phyloP scores from a whole-genome alignment of 805 yeast genomes.

The Yamadazyma tumulicola region DNA sequence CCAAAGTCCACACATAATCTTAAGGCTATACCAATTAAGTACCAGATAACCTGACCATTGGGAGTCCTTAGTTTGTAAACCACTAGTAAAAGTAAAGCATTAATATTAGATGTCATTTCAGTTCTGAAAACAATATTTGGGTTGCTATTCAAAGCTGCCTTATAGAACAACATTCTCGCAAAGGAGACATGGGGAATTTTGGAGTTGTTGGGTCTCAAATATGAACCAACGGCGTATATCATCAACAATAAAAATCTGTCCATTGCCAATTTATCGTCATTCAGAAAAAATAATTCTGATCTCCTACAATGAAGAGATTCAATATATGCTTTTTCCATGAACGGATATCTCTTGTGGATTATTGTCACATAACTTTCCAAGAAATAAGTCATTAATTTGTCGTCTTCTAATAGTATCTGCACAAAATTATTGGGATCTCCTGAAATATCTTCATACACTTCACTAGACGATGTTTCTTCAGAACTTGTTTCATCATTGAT shows the following conservation, averaged over 20 bases:
- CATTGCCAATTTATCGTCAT: background rate
- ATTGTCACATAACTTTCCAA: constrained; percentile 5
- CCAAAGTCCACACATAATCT: constrained; percentile 9
- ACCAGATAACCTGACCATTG: constrained; percentile 8
- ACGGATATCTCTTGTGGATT: constrained; percentile 7
- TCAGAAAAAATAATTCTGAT: background rate
- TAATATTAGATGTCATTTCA: constrained; percentile 3
- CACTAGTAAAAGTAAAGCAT: constrained; percentile 7
- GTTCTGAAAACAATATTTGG: background rate
- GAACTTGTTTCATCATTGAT: background rate
- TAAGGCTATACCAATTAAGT: constrained; percentile 6
- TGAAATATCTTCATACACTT: constrained; percentile 1
- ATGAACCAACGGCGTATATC: constrained; percentile 10
- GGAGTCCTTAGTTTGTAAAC: constrained; percentile 8
- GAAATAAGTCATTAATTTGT: constrained; percentile 2
- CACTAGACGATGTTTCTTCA: background rate
- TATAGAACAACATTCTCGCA: constrained; percentile 3
- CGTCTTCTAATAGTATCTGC: constrained; percentile 1
- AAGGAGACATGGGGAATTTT: constrained; percentile 2
- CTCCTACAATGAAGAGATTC: constrained; percentile 2
- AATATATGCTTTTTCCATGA: constrained; percentile 2
- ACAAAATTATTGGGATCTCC: constrained; percentile 1
- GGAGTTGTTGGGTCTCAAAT: constrained; percentile 5
- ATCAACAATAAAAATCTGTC: constrained; percentile 6
- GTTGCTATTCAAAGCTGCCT: constrained; percentile 2